A percentile compares a stretch with the other conserved stretches of the same genome.
These are phyloP conservation scores for Arabis alpina DNA, from an alignment of 345 rosid species.

Conservation along the genomic window DNA sequence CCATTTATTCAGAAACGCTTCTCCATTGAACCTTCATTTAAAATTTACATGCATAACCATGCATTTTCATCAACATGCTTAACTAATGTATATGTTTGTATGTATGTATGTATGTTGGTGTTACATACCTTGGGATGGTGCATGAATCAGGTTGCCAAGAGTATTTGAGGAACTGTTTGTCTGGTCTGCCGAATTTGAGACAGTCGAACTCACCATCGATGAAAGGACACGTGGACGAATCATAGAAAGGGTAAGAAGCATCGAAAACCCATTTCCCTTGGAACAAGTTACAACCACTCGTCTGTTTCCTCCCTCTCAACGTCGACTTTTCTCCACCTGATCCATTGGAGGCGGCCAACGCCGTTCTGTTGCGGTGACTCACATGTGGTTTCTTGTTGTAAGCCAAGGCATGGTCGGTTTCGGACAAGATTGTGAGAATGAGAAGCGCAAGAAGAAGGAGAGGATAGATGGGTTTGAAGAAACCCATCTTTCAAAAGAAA, in stretches of 20 bases:
- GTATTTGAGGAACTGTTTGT: constrained; percentile 74
- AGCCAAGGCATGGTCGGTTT: constrained; percentile 17
- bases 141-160: constrained; percentile 84
- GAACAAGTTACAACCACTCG: constrained; percentile 70
- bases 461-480: constrained; percentile 33
- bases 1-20: constrained; percentile 66
- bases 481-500: constrained; percentile 44
- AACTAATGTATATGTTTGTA: no score
- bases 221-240: constrained; percentile 68
- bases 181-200: constrained; percentile 73
- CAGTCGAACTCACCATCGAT: constrained; percentile 80
- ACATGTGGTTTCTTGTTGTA: constrained; percentile 23
- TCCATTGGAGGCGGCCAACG: constrained; percentile 18
- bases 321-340: constrained; percentile 40
- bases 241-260: constrained; percentile 67
- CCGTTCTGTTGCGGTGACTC: constrained; percentile 21
- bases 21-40: constrained; percentile 72
- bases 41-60: background rate
- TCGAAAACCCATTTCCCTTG: constrained; percentile 75
- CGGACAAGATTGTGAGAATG: constrained; percentile 32
- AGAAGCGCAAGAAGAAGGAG: constrained; percentile 32
- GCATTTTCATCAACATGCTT: background rate
- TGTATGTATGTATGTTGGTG: background rate
- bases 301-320: constrained; percentile 56
- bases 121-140: constrained; percentile 63